Evolutionary conservation across 768 basidiomycete species (phyloP).

Genomic region (Boletellus ananiceps): DNA sequence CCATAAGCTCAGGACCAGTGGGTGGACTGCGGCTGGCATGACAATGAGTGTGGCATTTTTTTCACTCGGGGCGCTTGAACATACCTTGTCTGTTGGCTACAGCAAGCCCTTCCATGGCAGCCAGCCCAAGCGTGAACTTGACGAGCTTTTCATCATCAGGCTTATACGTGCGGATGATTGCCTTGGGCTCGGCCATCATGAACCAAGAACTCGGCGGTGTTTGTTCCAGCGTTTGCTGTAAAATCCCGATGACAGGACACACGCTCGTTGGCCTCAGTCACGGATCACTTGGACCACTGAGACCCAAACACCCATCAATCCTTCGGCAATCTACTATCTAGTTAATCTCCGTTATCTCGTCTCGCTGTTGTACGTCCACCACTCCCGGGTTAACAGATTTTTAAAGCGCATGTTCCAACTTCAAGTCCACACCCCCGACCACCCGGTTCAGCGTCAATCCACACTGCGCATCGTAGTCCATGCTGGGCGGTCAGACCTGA

Average conservation of each 20-base stretch:
- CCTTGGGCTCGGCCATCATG: slow-evolving; percentile 39
- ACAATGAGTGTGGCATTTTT: neutral
- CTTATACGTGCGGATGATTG: slow-evolving; percentile 50
- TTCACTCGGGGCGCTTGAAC: slow-evolving; percentile 4
- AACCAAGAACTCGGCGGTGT: neutral
- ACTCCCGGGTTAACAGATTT: no score
- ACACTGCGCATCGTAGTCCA: no score
- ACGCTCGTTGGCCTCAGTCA: slow-evolving; percentile 4
- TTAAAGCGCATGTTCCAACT: no score
- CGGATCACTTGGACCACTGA: no score
- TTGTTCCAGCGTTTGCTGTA: neutral
- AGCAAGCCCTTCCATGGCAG: slow-evolving; percentile 63
- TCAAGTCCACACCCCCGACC: no score
- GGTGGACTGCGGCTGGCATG: slow-evolving; percentile 48
- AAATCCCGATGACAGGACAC: neutral
- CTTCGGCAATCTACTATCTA: no score
- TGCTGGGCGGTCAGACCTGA: no score
- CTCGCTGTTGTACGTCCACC: no score
- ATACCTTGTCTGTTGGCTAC: slow-evolving; percentile 59
- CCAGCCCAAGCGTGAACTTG: slow-evolving; percentile 61
- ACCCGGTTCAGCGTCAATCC: neutral
- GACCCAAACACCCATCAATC: no score
- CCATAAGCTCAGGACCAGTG: slow-evolving; percentile 60
- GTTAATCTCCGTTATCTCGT: no score
- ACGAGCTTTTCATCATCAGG: slow-evolving; percentile 53